These are phyloP conservation scores for Eimeria maxima DNA, from an alignment of 169 alveolate genomes.

Conservation along the genomic window DNA sequence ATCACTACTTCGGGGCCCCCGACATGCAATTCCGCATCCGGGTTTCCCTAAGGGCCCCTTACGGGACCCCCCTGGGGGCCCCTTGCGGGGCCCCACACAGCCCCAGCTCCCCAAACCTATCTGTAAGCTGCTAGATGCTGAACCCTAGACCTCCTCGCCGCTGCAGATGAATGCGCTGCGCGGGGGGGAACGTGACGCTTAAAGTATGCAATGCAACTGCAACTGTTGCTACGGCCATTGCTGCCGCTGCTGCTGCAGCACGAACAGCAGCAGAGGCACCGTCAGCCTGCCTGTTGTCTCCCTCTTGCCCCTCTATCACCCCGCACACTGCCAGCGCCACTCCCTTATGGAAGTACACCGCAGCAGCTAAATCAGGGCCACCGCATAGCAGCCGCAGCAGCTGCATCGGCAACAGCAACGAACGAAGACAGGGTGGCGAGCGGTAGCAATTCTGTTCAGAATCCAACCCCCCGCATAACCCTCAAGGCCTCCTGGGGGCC, in stretches of 20 bases:
- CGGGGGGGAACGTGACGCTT: background rate
- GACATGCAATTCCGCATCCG: constrained; percentile 43
- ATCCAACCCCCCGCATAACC: background rate
- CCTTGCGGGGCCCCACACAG: background rate
- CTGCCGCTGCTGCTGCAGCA: constrained; percentile 34
- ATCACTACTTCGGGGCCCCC: constrained; percentile 32
- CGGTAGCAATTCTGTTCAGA: background rate
- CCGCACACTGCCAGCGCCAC: constrained; percentile 6
- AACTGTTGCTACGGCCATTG: constrained; percentile 20
- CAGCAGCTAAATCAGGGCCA: background rate
- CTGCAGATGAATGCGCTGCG: background rate
- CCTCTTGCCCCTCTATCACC: constrained; percentile 11
- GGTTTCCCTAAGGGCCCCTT: constrained; percentile 37
- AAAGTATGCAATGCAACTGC: background rate
- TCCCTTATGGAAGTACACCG: background rate
- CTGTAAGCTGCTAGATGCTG: background rate
- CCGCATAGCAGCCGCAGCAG: constrained; percentile 8
- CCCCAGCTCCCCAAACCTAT: background rate
- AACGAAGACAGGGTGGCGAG: constrained; percentile 13
- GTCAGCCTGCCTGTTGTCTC: background rate
- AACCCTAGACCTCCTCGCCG: background rate
- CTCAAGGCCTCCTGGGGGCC: constrained; percentile 60
- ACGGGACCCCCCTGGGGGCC: background rate
- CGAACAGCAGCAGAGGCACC: background rate
- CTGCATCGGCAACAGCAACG: constrained; percentile 3